Conservation (phyloP, 192 early-diverging fungal genomes). For the Backusella sp. region DNA sequence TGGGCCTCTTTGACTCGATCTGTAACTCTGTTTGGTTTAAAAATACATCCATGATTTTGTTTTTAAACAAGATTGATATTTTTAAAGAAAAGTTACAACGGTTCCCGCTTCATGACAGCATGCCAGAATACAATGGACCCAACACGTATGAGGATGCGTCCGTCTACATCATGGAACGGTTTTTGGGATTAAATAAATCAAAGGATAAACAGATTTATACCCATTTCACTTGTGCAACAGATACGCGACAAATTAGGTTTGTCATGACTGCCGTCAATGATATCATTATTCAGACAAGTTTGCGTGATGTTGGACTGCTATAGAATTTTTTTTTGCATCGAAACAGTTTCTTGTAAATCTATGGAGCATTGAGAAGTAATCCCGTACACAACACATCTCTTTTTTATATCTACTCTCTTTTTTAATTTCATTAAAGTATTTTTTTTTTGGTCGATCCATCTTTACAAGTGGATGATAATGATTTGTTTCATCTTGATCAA, state of each 20-base stretch:
- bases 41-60: constrained; percentile 93
- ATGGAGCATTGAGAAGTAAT: too few species aligned
- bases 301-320: constrained; percentile 71
- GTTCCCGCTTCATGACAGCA: constrained; percentile 81
- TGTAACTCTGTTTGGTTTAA: constrained; percentile 96
- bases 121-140: constrained; percentile 81
- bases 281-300: constrained; percentile 80
- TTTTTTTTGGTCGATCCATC: neutral
- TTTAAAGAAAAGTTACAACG: constrained; percentile 87
- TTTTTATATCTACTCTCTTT: too few species aligned
- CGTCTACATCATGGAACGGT: constrained; percentile 74
- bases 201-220: constrained; percentile 79
- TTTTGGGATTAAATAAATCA: constrained; percentile 69
- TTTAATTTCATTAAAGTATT: too few species aligned
- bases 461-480: neutral
- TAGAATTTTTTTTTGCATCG: constrained; percentile 42
- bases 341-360: too few species aligned
- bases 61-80: constrained; percentile 97
- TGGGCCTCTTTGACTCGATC: constrained; percentile 94
- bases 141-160: constrained; percentile 69
- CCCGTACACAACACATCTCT: too few species aligned
- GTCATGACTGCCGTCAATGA: constrained; percentile 85
- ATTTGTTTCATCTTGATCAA: neutral
- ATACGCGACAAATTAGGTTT: constrained; percentile 80
- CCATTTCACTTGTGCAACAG: constrained; percentile 81